Conservation (phyloP, 2,329 filamentous ascomycete genomes). For the Cercospora zeina region DNA sequence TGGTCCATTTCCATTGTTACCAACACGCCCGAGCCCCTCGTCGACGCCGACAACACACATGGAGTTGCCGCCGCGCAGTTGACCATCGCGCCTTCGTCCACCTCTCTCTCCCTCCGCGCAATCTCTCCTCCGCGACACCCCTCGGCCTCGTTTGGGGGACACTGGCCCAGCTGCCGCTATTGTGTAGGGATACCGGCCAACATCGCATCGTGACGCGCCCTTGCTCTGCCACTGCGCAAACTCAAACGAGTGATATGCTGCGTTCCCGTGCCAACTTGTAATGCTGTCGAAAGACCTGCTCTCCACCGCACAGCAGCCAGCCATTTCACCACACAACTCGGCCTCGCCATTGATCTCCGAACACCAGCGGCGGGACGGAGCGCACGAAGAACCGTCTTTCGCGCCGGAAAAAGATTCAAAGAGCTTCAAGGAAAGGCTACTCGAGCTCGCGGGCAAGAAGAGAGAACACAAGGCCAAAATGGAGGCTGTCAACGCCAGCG, state of each 20-base stretch:
- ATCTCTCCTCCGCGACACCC: not conserved
- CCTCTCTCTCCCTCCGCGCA: not conserved
- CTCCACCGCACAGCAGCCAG: slow-evolving; percentile 8
- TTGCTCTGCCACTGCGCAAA: not conserved
- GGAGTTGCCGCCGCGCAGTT: not conserved
- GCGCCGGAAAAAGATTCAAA: slow-evolving; percentile 21
- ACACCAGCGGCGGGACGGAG: slow-evolving; percentile 18
- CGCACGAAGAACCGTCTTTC: not conserved
- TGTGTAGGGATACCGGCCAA: slow-evolving; percentile 6
- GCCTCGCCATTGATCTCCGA: slow-evolving; percentile 27
- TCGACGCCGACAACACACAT: not conserved
- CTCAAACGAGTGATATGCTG: slow-evolving; percentile 9
- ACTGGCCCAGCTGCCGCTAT: slow-evolving; percentile 1
- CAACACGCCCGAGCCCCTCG: slow-evolving; percentile 1
- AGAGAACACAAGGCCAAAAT: slow-evolving; percentile 19
- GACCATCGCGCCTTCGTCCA: not conserved
- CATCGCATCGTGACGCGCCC: slow-evolving; percentile 3
- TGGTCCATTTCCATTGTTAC: not conserved
- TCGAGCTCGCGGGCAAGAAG: slow-evolving; percentile 27
- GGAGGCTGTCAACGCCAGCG: slow-evolving; percentile 11
- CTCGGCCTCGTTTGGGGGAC: not conserved
- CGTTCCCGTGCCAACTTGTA: slow-evolving; percentile 14
- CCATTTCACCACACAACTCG: slow-evolving; percentile 29
- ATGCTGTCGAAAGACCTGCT: slow-evolving; percentile 14
- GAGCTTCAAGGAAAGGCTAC: slow-evolving; percentile 21